Evolutionary conservation across 306 rosid genomes (phyloP).

Genomic region (Notholithocarpus densiflorus): DNA sequence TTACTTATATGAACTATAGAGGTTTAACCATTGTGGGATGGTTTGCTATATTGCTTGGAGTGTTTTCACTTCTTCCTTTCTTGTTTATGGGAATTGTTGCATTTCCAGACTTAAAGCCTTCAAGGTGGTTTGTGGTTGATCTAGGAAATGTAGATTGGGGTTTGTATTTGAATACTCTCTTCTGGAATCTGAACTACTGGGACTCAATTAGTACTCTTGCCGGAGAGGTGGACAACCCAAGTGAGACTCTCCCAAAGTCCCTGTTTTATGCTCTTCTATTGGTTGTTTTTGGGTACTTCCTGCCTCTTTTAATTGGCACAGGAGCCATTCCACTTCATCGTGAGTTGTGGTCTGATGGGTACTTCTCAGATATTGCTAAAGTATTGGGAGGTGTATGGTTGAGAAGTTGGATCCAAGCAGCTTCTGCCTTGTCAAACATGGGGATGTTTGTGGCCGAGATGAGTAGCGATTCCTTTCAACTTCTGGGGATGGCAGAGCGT

Average conservation of each 20-base stretch:
- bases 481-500: slow-evolving; percentile 61
- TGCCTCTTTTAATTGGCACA: slow-evolving; percentile 58
- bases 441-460: slow-evolving; percentile 73
- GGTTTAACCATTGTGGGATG: slow-evolving; percentile 68
- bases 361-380: slow-evolving; percentile 55
- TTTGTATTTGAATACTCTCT: slow-evolving; percentile 58
- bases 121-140: slow-evolving; percentile 50
- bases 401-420: slow-evolving; percentile 54
- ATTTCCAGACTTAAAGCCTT: slow-evolving; percentile 46
- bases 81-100: slow-evolving; percentile 56
- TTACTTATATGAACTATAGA: slow-evolving; percentile 65
- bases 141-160: slow-evolving; percentile 47
- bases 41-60: slow-evolving; percentile 52
- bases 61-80: slow-evolving; percentile 63
- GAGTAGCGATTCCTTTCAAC: slow-evolving; percentile 74
- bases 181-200: slow-evolving; percentile 79
- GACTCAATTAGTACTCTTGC: slow-evolving; percentile 66
- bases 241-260: slow-evolving; percentile 57
- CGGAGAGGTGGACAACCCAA: slow-evolving; percentile 61
- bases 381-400: slow-evolving; percentile 59
- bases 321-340: slow-evolving; percentile 49
- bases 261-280: slow-evolving; percentile 50
- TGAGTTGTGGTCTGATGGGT: slow-evolving; percentile 57
- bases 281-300: slow-evolving; percentile 51
- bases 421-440: slow-evolving; percentile 71